Evolutionary conservation across 768 basidiomycete genomes (phyloP).

Genomic region (Termitomyces sp.): DNA sequence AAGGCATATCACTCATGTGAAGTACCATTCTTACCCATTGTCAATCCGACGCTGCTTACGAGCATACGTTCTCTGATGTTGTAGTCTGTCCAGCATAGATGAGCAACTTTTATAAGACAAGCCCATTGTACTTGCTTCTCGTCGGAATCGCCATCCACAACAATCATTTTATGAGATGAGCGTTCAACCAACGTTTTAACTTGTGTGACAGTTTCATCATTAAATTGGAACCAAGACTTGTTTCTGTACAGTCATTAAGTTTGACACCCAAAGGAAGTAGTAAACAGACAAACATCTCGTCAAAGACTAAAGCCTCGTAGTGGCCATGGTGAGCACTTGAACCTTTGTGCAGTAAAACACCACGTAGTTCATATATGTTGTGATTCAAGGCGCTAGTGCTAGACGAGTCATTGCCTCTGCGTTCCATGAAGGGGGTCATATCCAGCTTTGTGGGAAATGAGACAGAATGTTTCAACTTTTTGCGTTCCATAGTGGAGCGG

Average conservation of each 20-base stretch:
- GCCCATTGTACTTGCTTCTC: constrained; percentile 11
- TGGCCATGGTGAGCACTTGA: constrained; percentile 89
- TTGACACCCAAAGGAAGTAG: not conserved
- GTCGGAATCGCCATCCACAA: constrained; percentile 22
- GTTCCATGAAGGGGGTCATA: constrained; percentile 62
- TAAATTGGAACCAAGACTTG: constrained; percentile 85
- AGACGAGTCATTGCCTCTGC: constrained; percentile 18
- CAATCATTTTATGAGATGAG: constrained; percentile 25
- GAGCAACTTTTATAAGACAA: constrained; percentile 1
- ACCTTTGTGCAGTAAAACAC: constrained; percentile 86
- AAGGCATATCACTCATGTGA: not conserved
- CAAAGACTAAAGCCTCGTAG: constrained; percentile 83
- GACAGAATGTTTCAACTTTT: constrained; percentile 80
- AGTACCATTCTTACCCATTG: constrained; percentile 22
- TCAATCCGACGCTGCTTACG: constrained; percentile 52
- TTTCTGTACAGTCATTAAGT: constrained; percentile 34
- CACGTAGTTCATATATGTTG: constrained; percentile 75
- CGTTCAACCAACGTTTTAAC: constrained; percentile 48
- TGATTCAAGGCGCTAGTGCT: constrained; percentile 8
- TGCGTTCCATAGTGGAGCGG: constrained; percentile 68
- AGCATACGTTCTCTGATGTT: constrained; percentile 30
- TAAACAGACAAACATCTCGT: constrained; percentile 47
- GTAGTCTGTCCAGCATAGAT: constrained; percentile 15
- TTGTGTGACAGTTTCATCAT: constrained; percentile 79
- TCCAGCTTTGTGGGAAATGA: constrained; percentile 71